Conservation (phyloP, 495 filamentous ascomycete species). For the Penicillium cataractarum region DNA sequence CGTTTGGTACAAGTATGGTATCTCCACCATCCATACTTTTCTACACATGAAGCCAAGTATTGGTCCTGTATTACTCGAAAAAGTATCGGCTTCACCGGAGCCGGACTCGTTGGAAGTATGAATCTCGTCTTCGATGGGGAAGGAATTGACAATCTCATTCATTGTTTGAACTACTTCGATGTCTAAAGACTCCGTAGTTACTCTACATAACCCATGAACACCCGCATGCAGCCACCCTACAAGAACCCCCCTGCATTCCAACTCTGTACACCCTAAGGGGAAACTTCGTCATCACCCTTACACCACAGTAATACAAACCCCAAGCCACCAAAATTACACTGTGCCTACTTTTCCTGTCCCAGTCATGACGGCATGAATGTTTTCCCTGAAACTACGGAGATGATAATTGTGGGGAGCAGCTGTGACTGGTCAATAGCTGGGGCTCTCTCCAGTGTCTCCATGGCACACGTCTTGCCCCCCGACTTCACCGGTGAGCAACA, state of each 20-base stretch:
- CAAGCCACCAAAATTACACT: slow-evolving; percentile 15
- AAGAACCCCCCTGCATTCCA: neutral
- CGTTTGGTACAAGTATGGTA: neutral
- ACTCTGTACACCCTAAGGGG: neutral
- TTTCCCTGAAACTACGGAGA: slow-evolving; percentile 19
- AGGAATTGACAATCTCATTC: too few relatives aligned
- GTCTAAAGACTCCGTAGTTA: too few relatives aligned
- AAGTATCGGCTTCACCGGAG: slow-evolving; percentile 4
- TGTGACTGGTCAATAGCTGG: slow-evolving; percentile 21
- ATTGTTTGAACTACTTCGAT: too few relatives aligned
- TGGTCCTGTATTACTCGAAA: neutral
- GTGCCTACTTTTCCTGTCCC: slow-evolving; percentile 16
- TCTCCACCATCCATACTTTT: neutral
- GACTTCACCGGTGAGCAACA: slow-evolving; percentile 38
- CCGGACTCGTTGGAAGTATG: neutral
- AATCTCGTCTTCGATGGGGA: too few relatives aligned
- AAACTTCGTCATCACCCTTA: neutral
- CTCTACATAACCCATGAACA: neutral
- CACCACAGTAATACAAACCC: neutral
- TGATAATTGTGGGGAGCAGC: slow-evolving; percentile 22
- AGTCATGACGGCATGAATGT: slow-evolving; percentile 25
- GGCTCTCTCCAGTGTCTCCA: slow-evolving; percentile 9
- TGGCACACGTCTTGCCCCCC: slow-evolving; percentile 27
- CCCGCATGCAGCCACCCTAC: slow-evolving; percentile 13
- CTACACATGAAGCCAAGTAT: neutral